Evolutionary conservation across 179 eudicot genomes (phyloP).

Genomic region (Silene noctiflora): DNA sequence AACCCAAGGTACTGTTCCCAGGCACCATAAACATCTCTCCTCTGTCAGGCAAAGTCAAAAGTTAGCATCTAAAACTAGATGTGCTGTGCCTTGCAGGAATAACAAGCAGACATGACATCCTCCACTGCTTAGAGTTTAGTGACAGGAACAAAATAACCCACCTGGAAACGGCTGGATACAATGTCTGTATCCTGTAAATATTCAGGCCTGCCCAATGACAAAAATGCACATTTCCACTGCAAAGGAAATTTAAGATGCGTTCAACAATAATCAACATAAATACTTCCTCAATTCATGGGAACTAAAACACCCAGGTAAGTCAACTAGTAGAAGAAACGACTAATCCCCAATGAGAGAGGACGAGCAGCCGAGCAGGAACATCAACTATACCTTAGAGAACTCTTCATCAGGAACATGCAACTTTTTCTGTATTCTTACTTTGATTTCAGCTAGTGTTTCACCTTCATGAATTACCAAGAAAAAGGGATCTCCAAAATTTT

Average conservation of each 20-base stretch:
- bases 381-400: slow-evolving; percentile 56
- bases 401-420: slow-evolving; percentile 80
- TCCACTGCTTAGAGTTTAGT: background rate
- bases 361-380: too few relatives aligned
- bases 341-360: background rate
- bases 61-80: background rate
- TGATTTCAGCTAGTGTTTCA: slow-evolving; percentile 71
- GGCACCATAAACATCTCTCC: slow-evolving; percentile 77
- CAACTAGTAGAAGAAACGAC: background rate
- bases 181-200: slow-evolving; percentile 67
- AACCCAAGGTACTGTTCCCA: slow-evolving; percentile 92
- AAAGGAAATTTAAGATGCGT: background rate
- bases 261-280: background rate
- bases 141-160: slow-evolving; percentile 13
- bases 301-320: background rate
- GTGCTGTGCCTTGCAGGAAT: background rate
- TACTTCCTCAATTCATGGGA: background rate
- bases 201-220: slow-evolving; percentile 75
- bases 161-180: slow-evolving; percentile 74
- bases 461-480: slow-evolving; percentile 73
- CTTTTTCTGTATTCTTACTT: slow-evolving; percentile 64
- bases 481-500: slow-evolving; percentile 84
- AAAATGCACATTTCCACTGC: slow-evolving; percentile 88
- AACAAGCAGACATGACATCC: background rate
- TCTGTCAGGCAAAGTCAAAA: slow-evolving; percentile 29